These are phyloP conservation scores for Tilletia horrida DNA, from an alignment of 1,284 basidiomycete genomes.

Conservation along the genomic window DNA sequence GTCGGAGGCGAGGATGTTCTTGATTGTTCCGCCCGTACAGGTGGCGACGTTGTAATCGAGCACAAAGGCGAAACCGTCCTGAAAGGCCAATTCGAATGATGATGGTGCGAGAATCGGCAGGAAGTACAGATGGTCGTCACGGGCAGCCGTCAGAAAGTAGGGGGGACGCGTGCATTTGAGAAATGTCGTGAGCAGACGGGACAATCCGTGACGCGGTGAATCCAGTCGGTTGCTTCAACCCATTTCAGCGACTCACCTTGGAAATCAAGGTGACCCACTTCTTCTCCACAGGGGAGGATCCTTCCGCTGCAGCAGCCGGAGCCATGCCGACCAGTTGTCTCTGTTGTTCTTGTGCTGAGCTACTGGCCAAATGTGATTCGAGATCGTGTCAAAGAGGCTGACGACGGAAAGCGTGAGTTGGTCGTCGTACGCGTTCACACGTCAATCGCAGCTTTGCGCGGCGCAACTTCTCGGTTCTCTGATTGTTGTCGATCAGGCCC, in stretches of 20 bases:
- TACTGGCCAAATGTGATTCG: too few species aligned
- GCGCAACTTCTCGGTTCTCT: too few species aligned
- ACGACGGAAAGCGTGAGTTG: too few species aligned
- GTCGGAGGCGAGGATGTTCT: slow-evolving; percentile 16
- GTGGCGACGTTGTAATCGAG: slow-evolving; percentile 16
- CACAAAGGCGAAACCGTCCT: slow-evolving; percentile 12
- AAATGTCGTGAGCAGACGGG: not conserved
- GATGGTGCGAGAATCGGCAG: not conserved
- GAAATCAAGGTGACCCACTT: slow-evolving; percentile 16
- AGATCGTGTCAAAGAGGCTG: too few species aligned
- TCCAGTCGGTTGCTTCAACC: too few species aligned
- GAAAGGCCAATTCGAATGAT: not conserved
- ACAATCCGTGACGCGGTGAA: not conserved
- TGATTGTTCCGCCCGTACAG: slow-evolving; percentile 12
- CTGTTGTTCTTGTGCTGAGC: too few species aligned
- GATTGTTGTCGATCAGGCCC: too few species aligned
- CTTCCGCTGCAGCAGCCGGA: too few species aligned
- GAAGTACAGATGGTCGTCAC: not conserved
- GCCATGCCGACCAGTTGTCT: too few species aligned
- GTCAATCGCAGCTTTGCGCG: too few species aligned
- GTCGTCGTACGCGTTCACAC: too few species aligned
- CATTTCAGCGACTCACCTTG: too few species aligned
- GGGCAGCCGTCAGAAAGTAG: not conserved
- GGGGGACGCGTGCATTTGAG: not conserved
- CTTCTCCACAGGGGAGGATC: not conserved